Evolutionary conservation across 1,284 basidiomycete genomes (phyloP), one percentile per base, ranked within the genome.

Genomic region (Peniophora sp.): DNA sequence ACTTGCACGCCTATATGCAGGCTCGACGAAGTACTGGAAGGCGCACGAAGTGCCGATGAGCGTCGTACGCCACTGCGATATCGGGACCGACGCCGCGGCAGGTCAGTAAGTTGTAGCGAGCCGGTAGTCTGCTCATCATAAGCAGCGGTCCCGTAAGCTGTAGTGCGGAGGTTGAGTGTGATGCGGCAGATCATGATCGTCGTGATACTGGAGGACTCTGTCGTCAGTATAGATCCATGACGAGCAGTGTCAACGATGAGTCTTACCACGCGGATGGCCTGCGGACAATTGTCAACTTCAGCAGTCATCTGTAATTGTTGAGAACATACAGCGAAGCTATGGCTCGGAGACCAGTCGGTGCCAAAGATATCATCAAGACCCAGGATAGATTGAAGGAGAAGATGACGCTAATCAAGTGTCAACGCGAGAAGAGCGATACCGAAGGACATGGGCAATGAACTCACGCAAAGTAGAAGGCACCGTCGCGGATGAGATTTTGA

Each of bases 341-440:
- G 2, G 49, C 55, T 20, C 56, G 55, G 16, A 57, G 55, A 19
- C 50, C 50, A 17, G 56, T 57, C 10, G 56, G 56, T 2, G 56
- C 56, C 25, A 56, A 46, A 27, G 56, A 22, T 47, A 57, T 56
- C 56, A 57, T 57, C 38, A 57, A 9, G 25, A 56, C 56, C 56
- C 56, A 57, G 32, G 45, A 52, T 12, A 57, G 32, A 24, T 57
- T 52, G 49, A 57, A 50, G 22, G 56, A 54, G 50, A 57, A 56
- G 20, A 57, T 57, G 35, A 39, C 53, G 8, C 56, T 45, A 20
- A n/a, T 14, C 12, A n/a, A 19, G 10, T 10, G 41, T 45, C 44
- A 45, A 24, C n/a, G 17, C 41, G 10, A 44, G 41, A 10, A 10
- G 10, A 44, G 10, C 10, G 10, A 10, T 20, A 19, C 14, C 14